Evolutionary conservation across 306 rosid species (phyloP).

Genomic region (Citrullus colocynthis): DNA sequence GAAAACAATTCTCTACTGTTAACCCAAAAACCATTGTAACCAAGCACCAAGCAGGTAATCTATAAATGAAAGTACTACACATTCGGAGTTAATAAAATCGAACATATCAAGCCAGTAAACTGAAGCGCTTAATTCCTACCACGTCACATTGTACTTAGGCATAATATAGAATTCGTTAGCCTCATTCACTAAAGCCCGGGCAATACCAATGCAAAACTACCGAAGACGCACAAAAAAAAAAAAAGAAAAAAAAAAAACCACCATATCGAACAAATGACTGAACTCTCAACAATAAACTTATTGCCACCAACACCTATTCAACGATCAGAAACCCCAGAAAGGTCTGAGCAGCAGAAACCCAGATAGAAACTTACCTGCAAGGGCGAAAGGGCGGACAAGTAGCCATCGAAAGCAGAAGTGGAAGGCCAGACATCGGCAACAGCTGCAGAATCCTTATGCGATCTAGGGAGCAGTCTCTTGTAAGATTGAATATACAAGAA

Average conservation of each 20-base stretch:
- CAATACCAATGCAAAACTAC: background rate
- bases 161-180: background rate
- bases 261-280: background rate
- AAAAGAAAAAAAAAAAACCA: background rate
- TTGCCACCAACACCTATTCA: background rate
- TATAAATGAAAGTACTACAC: background rate
- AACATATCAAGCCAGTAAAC: background rate
- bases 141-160: background rate
- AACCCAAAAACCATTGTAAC: background rate
- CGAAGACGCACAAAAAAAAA: background rate
- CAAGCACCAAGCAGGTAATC: background rate
- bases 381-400: constrained; percentile 92
- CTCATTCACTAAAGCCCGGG: background rate
- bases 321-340: background rate
- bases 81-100: background rate
- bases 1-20: background rate
- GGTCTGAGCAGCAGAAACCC: too few species aligned
- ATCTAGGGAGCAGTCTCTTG: constrained; percentile 77
- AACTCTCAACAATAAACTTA: background rate
- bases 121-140: background rate
- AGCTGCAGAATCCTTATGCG: constrained; percentile 93
- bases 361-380: constrained; percentile 48
- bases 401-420: constrained; percentile 97
- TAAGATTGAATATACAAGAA: constrained; percentile 91
- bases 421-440: constrained; percentile 99